Evolutionary conservation across 345 rosid genomes (phyloP).

Genomic region (Erucastrum elatum): DNA sequence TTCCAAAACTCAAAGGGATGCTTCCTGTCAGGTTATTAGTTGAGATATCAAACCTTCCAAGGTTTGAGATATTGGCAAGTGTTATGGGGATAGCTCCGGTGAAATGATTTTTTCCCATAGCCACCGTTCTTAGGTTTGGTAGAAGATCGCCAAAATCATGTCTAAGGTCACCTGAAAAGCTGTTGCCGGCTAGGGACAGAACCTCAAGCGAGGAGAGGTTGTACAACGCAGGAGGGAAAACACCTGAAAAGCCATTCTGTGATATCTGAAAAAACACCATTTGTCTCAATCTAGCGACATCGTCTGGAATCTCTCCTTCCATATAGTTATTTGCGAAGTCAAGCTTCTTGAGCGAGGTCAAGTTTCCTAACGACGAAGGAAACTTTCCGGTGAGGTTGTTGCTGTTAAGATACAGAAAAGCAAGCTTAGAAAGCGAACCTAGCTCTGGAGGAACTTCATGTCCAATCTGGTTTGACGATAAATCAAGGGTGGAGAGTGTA

Average conservation of each 20-base stretch:
- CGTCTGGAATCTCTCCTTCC: constrained; percentile 28
- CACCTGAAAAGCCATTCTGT: constrained; percentile 33
- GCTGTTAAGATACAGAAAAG: not conserved
- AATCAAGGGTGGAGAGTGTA: constrained; percentile 17
- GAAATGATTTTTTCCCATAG: constrained; percentile 19
- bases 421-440: constrained; percentile 25
- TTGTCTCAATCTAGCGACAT: constrained; percentile 25
- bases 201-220: constrained; percentile 23
- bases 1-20: constrained; percentile 26
- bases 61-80: constrained; percentile 32
- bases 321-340: constrained; percentile 25
- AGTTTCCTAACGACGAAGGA: constrained; percentile 31
- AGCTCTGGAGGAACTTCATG: constrained; percentile 24
- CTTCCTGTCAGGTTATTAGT: constrained; percentile 23
- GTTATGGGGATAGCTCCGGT: constrained; percentile 30
- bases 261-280: constrained; percentile 13
- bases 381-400: constrained; percentile 32
- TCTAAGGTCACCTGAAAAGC: constrained; percentile 27
- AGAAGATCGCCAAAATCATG: constrained; percentile 28
- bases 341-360: constrained; percentile 24
- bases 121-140: constrained; percentile 7
- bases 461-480: constrained; percentile 21
- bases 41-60: constrained; percentile 24
- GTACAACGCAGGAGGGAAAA: constrained; percentile 26
- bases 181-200: constrained; percentile 17